Evolutionary conservation across 2,329 filamentous ascomycete species (phyloP).

Genomic region (Bipolaris cookei): DNA sequence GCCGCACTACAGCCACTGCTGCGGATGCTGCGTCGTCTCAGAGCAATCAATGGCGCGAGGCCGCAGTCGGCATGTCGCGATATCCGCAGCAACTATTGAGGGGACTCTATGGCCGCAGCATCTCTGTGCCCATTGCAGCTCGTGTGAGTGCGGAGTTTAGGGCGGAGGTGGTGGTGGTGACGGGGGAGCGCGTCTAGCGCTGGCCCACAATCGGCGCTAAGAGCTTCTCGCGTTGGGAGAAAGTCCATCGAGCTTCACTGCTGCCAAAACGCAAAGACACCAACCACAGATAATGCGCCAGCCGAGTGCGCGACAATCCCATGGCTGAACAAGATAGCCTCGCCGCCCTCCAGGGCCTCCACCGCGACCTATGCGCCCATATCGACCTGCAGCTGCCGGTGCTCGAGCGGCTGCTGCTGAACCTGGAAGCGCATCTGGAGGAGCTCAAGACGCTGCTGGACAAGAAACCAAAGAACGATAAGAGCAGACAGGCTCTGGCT

Average conservation of each 20-base stretch:
- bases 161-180: constrained; percentile 21
- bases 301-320: constrained; percentile 25
- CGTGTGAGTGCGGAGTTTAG: constrained; percentile 23
- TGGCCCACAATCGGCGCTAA: constrained; percentile 19
- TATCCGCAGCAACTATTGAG: not conserved
- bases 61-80: constrained; percentile 2
- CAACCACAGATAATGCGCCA: constrained; percentile 42
- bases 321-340: constrained; percentile 79
- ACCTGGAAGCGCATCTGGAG: constrained; percentile 69
- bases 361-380: constrained; percentile 81
- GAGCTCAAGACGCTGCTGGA: constrained; percentile 76
- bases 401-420: constrained; percentile 69
- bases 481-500: constrained; percentile 71
- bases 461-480: constrained; percentile 74
- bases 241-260: constrained; percentile 29
- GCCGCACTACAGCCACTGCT: constrained; percentile 8
- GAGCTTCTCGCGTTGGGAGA: constrained; percentile 36
- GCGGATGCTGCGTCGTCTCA: constrained; percentile 12
- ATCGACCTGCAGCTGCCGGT: constrained; percentile 73
- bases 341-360: constrained; percentile 80
- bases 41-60: constrained; percentile 1
- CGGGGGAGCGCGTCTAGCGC: constrained; percentile 14
- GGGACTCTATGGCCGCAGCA: not conserved
- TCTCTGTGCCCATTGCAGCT: not conserved
- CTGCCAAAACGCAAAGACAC: constrained; percentile 35